Evolutionary conservation across 228 moss, liverwort and hornwort genomes (phyloP).

Genomic region (Sphagnum fallax): DNA sequence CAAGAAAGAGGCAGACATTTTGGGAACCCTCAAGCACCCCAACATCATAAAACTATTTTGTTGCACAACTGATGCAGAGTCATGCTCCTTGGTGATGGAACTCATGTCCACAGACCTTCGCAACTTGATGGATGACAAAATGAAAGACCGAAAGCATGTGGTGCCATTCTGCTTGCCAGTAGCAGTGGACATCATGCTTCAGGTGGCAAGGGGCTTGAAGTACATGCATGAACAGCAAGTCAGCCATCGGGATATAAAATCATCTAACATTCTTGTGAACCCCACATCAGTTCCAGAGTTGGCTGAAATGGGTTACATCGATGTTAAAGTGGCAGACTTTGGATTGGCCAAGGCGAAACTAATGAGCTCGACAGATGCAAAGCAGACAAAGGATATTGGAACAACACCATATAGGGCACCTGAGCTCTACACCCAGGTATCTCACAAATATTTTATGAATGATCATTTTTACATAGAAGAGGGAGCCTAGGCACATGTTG

Average conservation of each 20-base stretch:
- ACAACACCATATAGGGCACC: not conserved
- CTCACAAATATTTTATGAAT: too few species aligned
- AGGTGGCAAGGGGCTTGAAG: constrained; percentile 4
- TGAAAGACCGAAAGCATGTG: too few species aligned
- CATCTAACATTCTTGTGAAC: constrained; percentile 2
- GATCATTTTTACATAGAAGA: too few species aligned
- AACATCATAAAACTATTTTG: too few species aligned
- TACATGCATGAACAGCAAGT: not conserved
- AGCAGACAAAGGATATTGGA: not conserved
- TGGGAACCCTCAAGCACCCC: too few species aligned
- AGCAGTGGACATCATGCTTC: constrained; percentile 9
- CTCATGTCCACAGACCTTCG: not conserved
- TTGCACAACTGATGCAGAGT: not conserved
- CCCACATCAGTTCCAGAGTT: not conserved
- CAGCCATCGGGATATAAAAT: constrained; percentile 5
- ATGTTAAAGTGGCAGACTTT: constrained; percentile 6
- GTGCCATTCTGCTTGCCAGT: constrained; percentile 4
- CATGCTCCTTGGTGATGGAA: constrained; percentile 6
- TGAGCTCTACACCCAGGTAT: not conserved
- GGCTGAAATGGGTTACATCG: not conserved
- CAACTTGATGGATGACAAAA: too few species aligned
- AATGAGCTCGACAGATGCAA: not conserved
- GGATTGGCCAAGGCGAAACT: constrained; percentile 5
- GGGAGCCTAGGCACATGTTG: too few species aligned
- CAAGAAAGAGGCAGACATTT: too few species aligned